Conservation (phyloP, 1,284 basidiomycete species). For the Entoloma clypeatum region DNA sequence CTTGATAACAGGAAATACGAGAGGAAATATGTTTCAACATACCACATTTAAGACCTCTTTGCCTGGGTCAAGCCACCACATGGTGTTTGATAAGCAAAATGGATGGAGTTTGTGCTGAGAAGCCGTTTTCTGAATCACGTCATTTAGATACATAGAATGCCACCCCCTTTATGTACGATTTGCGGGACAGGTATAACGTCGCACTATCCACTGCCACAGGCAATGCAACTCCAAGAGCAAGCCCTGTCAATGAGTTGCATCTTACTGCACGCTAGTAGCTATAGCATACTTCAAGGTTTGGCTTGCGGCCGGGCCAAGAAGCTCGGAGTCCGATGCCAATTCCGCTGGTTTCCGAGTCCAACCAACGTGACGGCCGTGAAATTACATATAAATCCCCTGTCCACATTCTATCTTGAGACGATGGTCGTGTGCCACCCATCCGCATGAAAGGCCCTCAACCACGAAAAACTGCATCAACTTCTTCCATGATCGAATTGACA, state of each 20-base stretch:
- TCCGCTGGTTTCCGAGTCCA: conserved; percentile 24
- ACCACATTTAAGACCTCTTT: conserved; percentile 78
- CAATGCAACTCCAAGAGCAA: no score
- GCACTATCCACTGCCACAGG: no score
- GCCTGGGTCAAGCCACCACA: conserved; percentile 80
- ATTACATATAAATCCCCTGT: conserved; percentile 13
- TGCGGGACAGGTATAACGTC: no score
- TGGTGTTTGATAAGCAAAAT: conserved; percentile 32
- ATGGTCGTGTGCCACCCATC: conserved; percentile 20
- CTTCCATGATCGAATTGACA: conserved; percentile 33
- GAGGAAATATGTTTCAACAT: conserved; percentile 19
- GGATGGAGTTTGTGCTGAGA: no score
- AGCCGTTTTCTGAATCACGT: no score
- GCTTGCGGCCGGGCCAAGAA: no score
- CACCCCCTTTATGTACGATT: no score
- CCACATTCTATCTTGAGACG: not conserved
- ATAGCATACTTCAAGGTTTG: no score
- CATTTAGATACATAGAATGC: no score
- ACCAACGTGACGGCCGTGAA: conserved; percentile 25
- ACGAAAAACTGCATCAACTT: not conserved
- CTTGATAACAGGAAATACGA: conserved; percentile 1
- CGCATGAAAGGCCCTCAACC: conserved; percentile 1
- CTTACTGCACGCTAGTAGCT: no score
- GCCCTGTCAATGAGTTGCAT: no score
- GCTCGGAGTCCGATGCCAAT: conserved; percentile 8